A percentile compares a stretch with the other conserved stretches of the same genome.
phyloP scores from a whole-genome alignment of 139 green algal genomes.

The Monoraphidium neglectum region DNA sequence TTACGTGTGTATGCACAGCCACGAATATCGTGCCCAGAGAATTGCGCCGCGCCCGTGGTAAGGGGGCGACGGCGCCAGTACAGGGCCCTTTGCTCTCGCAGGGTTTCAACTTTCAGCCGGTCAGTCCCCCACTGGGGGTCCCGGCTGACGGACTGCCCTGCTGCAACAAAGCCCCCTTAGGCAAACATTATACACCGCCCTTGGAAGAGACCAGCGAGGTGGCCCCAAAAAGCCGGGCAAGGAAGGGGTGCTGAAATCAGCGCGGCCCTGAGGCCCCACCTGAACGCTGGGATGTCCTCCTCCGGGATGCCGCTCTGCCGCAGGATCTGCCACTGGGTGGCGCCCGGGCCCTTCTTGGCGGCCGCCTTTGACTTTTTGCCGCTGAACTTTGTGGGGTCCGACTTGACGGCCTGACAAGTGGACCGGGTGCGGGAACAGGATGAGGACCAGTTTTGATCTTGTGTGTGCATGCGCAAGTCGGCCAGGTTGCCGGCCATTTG shows the following conservation, averaged over 20 bases:
- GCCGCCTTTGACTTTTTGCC: slow-evolving; percentile 93
- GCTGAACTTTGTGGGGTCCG: slow-evolving; percentile 88
- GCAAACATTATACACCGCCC: too few species aligned
- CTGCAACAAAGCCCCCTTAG: background rate
- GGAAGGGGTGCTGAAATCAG: background rate
- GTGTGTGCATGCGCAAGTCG: too few species aligned
- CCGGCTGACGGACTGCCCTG: too few species aligned
- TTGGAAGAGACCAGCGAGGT: too few species aligned
- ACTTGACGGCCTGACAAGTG: too few species aligned
- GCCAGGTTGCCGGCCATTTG: too few species aligned
- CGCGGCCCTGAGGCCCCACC: slow-evolving; percentile 27
- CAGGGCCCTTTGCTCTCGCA: too few species aligned
- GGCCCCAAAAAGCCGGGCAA: background rate
- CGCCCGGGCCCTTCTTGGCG: slow-evolving; percentile 80
- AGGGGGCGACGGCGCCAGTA: background rate
- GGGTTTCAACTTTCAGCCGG: too few species aligned
- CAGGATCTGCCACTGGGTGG: slow-evolving; percentile 96
- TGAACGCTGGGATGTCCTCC: slow-evolving; percentile 87
- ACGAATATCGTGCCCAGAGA: background rate
- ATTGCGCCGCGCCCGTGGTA: background rate
- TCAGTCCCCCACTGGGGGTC: too few species aligned
- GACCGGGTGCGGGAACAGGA: too few species aligned
- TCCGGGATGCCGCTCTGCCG: slow-evolving; percentile 82
- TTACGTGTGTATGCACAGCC: background rate
- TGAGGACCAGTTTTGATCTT: too few species aligned